Evolutionary conservation across 2,329 filamentous ascomycete species (phyloP), one percentile per base, ranked within the genome.

Genomic region (Ceratocystis papillata): DNA sequence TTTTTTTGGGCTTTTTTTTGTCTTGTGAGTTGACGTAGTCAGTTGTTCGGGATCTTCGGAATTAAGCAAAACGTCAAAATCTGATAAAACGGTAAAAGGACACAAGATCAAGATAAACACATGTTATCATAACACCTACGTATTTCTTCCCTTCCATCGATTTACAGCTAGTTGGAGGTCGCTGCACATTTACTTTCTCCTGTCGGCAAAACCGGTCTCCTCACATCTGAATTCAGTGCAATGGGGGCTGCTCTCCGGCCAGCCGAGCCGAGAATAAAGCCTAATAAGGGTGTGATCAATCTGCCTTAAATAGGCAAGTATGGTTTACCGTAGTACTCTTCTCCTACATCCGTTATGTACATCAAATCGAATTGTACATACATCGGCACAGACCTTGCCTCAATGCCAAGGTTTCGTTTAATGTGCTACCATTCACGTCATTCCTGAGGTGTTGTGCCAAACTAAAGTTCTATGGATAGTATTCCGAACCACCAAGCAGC

Each of bases 211-310:
- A 7, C 55, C 20, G 25, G 20, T 53, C 25, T 25, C 22, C 25
- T 5, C 25, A 25, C 48, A 53, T 28, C 20, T 53, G 48, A 53
- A 28, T 12, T 12, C 37, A 41, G 37, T 15, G 22, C 48, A 25
- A 28, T 57, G 53, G 53, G 53, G 53, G 59, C 59, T 44, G 59
- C 12, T 41, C 60, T 62, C 60, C 60, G 37, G 60, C 60, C 60
- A 62, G 37, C 60, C 60, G 60, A 46, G 37, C 60, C 60, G 55
- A 30, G 10, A 50, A 8, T 8, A n/a, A 50, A 22, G 46, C 46
- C 46, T 17, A 59, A 17, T n/a, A 37, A 5, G 15, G 5, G 28
- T 15, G 7, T 15, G 7, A 20, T 10, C 55, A 50, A 7, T n/a
- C 20, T n/a, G 46, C 33, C 33, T 37, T 10, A 37, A 10, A 8